A percentile compares a stretch with the other conserved stretches of the same genome.
phyloP scores from a whole-genome alignment of 805 yeast species.

The Lipomyces sp. region DNA sequence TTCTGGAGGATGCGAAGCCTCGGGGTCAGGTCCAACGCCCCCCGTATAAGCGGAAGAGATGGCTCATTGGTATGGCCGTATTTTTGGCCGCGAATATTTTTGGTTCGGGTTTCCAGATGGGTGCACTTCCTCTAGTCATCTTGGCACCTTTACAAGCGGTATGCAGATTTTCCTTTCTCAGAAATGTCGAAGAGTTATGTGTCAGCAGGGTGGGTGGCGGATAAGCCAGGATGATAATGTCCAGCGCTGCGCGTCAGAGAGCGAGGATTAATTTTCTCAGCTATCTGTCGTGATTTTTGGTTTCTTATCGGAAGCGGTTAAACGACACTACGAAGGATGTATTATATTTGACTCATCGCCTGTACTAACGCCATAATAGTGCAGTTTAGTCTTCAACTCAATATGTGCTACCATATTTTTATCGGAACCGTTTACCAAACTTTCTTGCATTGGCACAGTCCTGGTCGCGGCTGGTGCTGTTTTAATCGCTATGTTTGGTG shows the following conservation, averaged over 20 bases:
- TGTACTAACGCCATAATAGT: slow-evolving; percentile 12
- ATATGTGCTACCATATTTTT: slow-evolving; percentile 69
- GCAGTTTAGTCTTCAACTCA: slow-evolving; percentile 84
- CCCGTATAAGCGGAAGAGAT: slow-evolving; percentile 53
- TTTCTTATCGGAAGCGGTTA: neutral
- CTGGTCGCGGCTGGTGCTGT: slow-evolving; percentile 76
- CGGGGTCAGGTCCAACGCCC: slow-evolving; percentile 44
- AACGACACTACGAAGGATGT: no score
- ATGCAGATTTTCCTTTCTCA: slow-evolving; percentile 2
- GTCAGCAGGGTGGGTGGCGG: neutral
- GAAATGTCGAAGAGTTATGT: neutral
- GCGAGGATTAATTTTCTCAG: neutral
- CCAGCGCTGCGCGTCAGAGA: neutral
- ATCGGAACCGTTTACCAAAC: slow-evolving; percentile 66
- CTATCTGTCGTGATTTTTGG: neutral
- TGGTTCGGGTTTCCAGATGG: slow-evolving; percentile 82
- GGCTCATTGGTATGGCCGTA: slow-evolving; percentile 75
- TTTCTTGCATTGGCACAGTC: slow-evolving; percentile 66
- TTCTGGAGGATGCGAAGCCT: slow-evolving; percentile 50
- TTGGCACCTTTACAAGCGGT: slow-evolving; percentile 83
- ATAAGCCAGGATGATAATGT: neutral
- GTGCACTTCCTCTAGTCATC: slow-evolving; percentile 79
- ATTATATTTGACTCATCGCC: neutral
- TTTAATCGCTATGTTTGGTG: slow-evolving; percentile 74
- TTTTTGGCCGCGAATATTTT: slow-evolving; percentile 75